phyloP scores from a whole-genome alignment of 169 alveolate species.

The Cryptosporidium baileyi region DNA sequence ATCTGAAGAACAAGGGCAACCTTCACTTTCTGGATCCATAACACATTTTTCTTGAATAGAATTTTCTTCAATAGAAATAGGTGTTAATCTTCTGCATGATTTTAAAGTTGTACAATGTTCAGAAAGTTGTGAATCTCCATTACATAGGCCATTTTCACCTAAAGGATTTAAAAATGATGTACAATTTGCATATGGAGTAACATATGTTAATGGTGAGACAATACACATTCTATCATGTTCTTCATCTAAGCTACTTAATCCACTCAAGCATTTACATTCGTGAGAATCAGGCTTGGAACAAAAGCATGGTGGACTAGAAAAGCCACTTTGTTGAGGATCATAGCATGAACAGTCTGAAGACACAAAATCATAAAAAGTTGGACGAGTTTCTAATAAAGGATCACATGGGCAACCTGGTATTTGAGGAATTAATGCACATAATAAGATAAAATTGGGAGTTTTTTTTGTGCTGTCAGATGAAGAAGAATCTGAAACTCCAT shows the following conservation, averaged over 20 bases:
- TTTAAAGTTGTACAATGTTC: conserved; percentile 40
- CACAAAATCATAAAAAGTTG: conserved; percentile 45
- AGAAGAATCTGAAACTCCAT: conserved; percentile 32
- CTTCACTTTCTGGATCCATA: conserved; percentile 37
- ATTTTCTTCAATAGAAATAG: conserved; percentile 39
- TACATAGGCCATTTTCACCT: conserved; percentile 49
- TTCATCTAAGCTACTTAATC: conserved; percentile 61
- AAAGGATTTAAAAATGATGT: conserved; percentile 60
- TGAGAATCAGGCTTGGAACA: conserved; percentile 54
- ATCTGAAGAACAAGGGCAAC: conserved; percentile 64
- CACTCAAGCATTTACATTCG: conserved; percentile 63
- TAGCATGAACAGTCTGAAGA: conserved; percentile 64
- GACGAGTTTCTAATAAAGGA: conserved; percentile 55
- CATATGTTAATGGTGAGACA: conserved; percentile 61
- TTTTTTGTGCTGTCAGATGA: background rate
- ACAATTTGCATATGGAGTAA: conserved; percentile 63
- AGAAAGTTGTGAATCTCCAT: conserved; percentile 38
- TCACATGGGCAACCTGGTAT: conserved; percentile 70
- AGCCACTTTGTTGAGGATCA: conserved; percentile 68
- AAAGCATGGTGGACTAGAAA: conserved; percentile 55
- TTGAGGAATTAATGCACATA: conserved; percentile 69
- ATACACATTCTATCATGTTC: conserved; percentile 70
- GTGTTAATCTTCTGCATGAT: conserved; percentile 66
- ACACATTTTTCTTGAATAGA: conserved; percentile 49
- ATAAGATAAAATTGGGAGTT: conserved; percentile 55